Evolutionary conservation across 441 rosid genomes (phyloP).

Genomic region (Pelargonium fulgidum): DNA sequence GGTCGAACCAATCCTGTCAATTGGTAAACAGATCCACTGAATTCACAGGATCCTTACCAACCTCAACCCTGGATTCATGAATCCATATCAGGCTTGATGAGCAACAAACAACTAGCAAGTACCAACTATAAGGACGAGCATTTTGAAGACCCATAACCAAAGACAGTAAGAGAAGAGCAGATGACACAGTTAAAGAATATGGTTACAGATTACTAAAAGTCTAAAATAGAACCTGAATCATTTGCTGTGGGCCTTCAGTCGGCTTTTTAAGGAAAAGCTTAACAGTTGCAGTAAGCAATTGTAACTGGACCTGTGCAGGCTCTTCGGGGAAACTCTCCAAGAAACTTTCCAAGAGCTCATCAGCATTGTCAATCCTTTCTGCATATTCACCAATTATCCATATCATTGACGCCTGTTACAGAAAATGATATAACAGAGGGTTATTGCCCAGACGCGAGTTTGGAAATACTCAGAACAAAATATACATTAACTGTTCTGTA

Average conservation of each 20-base stretch:
- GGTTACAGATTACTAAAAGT: conserved; percentile 6
- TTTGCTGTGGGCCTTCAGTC: conserved; percentile 97
- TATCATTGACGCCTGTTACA: conserved; percentile 86
- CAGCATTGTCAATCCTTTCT: conserved; percentile 98
- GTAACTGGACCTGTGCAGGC: conserved; percentile 97
- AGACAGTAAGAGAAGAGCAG: too few species aligned
- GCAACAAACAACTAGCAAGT: too few species aligned
- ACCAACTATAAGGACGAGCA: too few species aligned
- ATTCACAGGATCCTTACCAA: too few species aligned
- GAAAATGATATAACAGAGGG: conserved; percentile 16
- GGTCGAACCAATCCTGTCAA: too few species aligned
- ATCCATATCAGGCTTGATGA: too few species aligned
- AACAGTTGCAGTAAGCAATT: conserved; percentile 91
- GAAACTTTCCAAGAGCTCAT: conserved; percentile 97
- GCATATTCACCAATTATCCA: conserved; percentile 99
- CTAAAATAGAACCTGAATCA: conserved; percentile 73
- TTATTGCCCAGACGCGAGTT: conserved; percentile 7
- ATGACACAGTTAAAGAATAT: too few species aligned
- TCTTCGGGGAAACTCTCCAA: conserved; percentile 97
- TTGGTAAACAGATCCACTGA: too few species aligned
- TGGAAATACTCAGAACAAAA: background rate
- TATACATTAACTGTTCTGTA: background rate
- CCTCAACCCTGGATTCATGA: too few species aligned
- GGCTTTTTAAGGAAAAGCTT: conserved; percentile 94
- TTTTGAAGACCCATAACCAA: too few species aligned